Base-by-base conservation (phyloP, 148 eudicot genomes). In the Rhododendron williamsianum region DNA sequence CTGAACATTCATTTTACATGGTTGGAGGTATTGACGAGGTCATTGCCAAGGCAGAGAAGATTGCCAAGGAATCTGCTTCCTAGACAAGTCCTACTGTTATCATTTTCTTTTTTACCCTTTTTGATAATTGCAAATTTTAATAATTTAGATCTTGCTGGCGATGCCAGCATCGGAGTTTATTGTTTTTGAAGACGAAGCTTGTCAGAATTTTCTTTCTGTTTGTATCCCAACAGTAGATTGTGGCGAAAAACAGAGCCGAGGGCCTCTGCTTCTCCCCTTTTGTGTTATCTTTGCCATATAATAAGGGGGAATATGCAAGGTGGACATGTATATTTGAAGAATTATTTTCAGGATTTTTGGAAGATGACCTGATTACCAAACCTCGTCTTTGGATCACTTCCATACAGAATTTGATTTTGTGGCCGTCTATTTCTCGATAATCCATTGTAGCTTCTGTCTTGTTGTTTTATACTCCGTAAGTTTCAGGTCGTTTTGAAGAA, bases 1-100 rank as follows among this genome's bases (percentile, higher is more conserved):
- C 99, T 13, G 99, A 96, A 87, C 99, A 96, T 82, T 91, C 99
- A 48, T 96, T 96, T 87, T 96, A 96, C 93, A 96, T 96, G 99
- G 97, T 95, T 90, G 99, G 99, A 89, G 99, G 99, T 80, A 96
- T 96, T 15, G 99, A 96, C 2, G 99, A 96, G 91, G 99, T 96
- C 88, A 88, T 95, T 87, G 98, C 95, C 85, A 96, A 96, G 96
- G 99, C 98, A 2, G 98, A 96, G 91, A 96, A 95, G 95, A 96
- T 96, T 82, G 94, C 98, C 88, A 93, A 88, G 93, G 99, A 96
- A 89, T 86, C 89, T 65, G 92, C 96, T 38, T 90, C 96, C 63
- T 96, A 91, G 89, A 90, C 84, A 13, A 46, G 54, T 36, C 51
- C 4, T 52, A 48, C 56, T 65, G 67, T 73, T 6, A 76, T 73